Base-by-base conservation (phyloP, 768 basidiomycete genomes). In the Termitomyces sp. region DNA sequence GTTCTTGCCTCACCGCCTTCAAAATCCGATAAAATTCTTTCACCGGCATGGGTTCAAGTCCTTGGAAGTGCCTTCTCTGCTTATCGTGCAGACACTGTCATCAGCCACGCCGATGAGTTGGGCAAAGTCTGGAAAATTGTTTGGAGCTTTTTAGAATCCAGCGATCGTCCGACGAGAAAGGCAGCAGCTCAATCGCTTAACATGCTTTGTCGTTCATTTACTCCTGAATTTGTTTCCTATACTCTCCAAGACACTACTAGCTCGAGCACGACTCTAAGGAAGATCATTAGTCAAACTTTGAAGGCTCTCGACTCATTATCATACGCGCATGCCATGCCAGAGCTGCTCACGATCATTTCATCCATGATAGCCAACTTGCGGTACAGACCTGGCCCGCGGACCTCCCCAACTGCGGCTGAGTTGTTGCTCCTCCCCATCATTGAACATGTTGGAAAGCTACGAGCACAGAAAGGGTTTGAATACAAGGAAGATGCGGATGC, bases 401-500 rank as follows among this genome's bases (percentile, higher is more conserved):
- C 67, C 35, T 67, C 78, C 13, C 72, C 74, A 24, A 80, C 85
- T 28, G 87, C 87, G 20, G 86, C 90, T 6, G 88, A 94, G 68
- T 66, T 72, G 20, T 75, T 97, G 5, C 74, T 95, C 30, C 68
- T 88, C 52, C 83, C 86, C 40, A 67, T 94, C 42, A 79, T 98
- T 45, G 71, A 79, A 58, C 83, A 83, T 58, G 77, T 96, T 24
- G 91, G 85, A 6, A 86, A 88, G 35, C 72, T 96, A 54, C 75
- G 96, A 55, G 76, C 82, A 26, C 79, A 88, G 65, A 92, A 89
- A 70, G 84, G 79, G 1, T 99, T 98, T 65, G 94, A 97, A 70
- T 82, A 90, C 72, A 94, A 92, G 69, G 94, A 95, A 67, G 84
- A 82, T 20, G 93, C 87, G 14, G 96, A 99, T 68, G 75, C 74